Percentiles rank a stretch among this genome's conserved stretches.
phyloP scores from a whole-genome alignment of 768 basidiomycete genomes.

The Leccinum arenicola region DNA sequence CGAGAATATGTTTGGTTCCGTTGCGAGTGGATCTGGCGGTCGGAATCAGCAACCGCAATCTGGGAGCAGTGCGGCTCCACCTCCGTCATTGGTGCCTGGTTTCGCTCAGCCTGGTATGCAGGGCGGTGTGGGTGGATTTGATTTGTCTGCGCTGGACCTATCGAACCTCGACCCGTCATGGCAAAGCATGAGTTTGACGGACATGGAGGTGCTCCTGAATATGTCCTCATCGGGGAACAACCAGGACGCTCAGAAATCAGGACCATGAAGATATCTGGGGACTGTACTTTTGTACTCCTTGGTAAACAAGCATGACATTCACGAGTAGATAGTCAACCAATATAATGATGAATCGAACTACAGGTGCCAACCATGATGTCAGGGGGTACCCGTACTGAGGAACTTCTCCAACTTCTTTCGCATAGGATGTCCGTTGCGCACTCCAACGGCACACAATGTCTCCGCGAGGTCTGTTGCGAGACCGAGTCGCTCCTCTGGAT shows the following conservation, averaged over 20 bases:
- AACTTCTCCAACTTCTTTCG: slow-evolving; percentile 68
- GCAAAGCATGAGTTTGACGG: slow-evolving; percentile 47
- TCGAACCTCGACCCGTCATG: slow-evolving; percentile 42
- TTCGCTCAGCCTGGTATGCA: slow-evolving; percentile 31
- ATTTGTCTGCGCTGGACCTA: slow-evolving; percentile 47
- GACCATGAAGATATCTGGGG: slow-evolving; percentile 11
- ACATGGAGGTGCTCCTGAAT: slow-evolving; percentile 54
- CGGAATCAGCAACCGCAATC: slow-evolving; percentile 14
- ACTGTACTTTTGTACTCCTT: neutral
- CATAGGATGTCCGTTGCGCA: slow-evolving; percentile 63
- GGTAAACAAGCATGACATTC: neutral
- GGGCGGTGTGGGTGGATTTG: slow-evolving; percentile 38
- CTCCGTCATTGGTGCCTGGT: slow-evolving; percentile 42
- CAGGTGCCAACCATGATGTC: neutral
- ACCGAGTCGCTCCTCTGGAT: slow-evolving; percentile 43
- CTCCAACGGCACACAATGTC: slow-evolving; percentile 49
- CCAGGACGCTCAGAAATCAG: slow-evolving; percentile 25
- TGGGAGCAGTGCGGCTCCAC: slow-evolving; percentile 31
- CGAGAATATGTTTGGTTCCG: slow-evolving; percentile 23
- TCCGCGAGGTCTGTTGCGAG: slow-evolving; percentile 51
- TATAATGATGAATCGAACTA: neutral
- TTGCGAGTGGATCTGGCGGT: slow-evolving; percentile 26
- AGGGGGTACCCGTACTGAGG: slow-evolving; percentile 22
- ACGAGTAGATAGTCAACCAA: slow-evolving; percentile 3
- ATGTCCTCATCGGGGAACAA: slow-evolving; percentile 34